Evolutionary conservation across 164 flowering plant species (phyloP).

Genomic region (Kalanchoe fedtschenkoi): DNA sequence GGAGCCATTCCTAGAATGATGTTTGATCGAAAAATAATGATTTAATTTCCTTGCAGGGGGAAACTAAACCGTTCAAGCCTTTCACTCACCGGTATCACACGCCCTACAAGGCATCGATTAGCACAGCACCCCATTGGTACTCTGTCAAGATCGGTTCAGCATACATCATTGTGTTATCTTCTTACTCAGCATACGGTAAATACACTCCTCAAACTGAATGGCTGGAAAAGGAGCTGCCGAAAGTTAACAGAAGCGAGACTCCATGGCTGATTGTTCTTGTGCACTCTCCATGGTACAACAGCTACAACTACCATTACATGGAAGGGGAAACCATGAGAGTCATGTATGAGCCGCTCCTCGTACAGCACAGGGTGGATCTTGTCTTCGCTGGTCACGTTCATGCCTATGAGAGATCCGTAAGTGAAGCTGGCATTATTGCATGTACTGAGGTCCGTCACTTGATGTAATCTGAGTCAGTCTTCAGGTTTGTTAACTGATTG

Average conservation of each 20-base stretch:
- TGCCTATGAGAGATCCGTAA: background rate
- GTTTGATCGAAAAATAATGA: no score
- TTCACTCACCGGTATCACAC: background rate
- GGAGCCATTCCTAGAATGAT: no score
- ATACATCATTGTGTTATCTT: background rate
- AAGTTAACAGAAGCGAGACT: background rate
- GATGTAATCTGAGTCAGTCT: no score
- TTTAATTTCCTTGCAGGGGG: no score
- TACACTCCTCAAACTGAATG: background rate
- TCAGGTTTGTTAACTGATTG: no score
- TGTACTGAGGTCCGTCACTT: background rate
- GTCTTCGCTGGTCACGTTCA: no score
- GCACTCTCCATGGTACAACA: background rate
- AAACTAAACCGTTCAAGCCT: slow-evolving; percentile 1
- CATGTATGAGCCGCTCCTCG: background rate
- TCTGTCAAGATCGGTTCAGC: background rate
- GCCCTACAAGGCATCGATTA: background rate
- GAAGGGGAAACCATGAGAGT: no score
- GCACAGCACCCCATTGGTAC: slow-evolving; percentile 4
- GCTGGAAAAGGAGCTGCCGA: background rate
- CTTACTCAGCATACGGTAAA: slow-evolving; percentile 4
- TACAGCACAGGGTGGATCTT: background rate
- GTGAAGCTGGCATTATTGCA: background rate
- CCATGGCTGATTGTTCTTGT: slow-evolving; percentile 1
- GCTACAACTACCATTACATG: background rate